Base-by-base conservation (phyloP, 2,329 filamentous ascomycete species). In the Penicillium verrucosum region DNA sequence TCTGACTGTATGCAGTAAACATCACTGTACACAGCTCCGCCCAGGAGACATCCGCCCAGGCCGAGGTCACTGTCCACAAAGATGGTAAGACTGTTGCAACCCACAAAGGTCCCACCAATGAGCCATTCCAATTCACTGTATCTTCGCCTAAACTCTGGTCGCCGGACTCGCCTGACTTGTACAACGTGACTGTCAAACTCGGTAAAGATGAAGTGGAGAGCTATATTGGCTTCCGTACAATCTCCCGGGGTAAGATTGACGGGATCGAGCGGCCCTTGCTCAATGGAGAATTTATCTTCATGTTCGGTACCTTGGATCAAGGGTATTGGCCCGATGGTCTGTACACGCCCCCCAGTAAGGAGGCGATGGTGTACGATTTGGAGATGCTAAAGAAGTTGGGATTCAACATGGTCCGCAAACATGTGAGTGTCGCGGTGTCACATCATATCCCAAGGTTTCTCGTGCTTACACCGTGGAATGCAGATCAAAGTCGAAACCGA, bases 291-390 rank as follows among this genome's bases (percentile, higher is more conserved):
- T 88, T 88, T 38, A 75, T 84, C 12, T 90, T 89, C 69, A 78
- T 82, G 41, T 87, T 89, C 50, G 86, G 86, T 3, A 87, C 86
- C 0, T 77, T 90, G 0, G 87, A 90, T 56, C 87, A 90, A 63
- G 87, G 87, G 0, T 89, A 79, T 69, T 89, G 86, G 87, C 87
- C 86, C 0, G 87, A 89, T 65, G 87, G 87, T 0, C 74, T 89
- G 4, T 82, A 89, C 66, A 81, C 81, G 0, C 81, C 88, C 0
- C 88, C 87, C 0, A 89, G 79, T 9, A 75, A 78, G 3, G 85
- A 89, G 60, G 87, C 87, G 0, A 87, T 90, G 85, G 75, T 83
- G 0, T 89, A 80, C 53, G 88, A 90, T 63, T 66, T 90, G 12
- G 67, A 87, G 57, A 72, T 84, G 5, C 70, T 89, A 54, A 90